These are phyloP conservation scores for Drosera capensis DNA, from an alignment of 148 eudicot species.

Conservation along the genomic window DNA sequence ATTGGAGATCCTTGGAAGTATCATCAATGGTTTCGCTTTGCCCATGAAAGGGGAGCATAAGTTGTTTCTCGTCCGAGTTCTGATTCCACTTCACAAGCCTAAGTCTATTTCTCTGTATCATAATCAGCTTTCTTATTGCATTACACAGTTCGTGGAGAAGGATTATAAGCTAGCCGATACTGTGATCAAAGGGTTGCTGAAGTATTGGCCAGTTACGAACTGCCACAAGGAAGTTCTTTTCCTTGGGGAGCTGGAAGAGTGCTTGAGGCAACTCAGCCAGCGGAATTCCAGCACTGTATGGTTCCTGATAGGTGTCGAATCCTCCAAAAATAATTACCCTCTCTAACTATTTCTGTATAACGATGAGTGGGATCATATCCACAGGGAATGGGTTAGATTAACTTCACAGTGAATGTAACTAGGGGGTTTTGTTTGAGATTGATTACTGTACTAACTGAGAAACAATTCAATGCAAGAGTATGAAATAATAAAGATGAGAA, in stretches of 20 bases:
- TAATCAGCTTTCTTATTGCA: constrained; percentile 18
- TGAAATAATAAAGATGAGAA: too few relatives aligned
- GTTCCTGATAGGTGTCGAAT: constrained; percentile 16
- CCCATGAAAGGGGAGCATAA: constrained; percentile 23
- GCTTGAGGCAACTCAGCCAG: constrained; percentile 15
- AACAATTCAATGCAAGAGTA: too few relatives aligned
- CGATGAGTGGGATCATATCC: too few relatives aligned
- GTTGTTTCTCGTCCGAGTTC: constrained; percentile 15
- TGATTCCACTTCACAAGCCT: constrained; percentile 23
- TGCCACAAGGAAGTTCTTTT: constrained; percentile 19
- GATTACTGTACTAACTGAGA: too few relatives aligned
- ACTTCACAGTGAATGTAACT: too few relatives aligned
- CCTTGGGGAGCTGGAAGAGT: constrained; percentile 19
- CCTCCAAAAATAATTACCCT: too few relatives aligned
- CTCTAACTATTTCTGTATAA: constrained; percentile 12
- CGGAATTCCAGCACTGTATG: constrained; percentile 20
- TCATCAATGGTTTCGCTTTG: constrained; percentile 17
- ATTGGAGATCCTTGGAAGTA: constrained; percentile 24
- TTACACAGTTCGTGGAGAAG: constrained; percentile 19
- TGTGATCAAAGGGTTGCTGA: constrained; percentile 19
- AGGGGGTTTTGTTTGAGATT: too few relatives aligned
- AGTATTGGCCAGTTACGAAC: constrained; percentile 21
- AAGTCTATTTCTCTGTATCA: constrained; percentile 13
- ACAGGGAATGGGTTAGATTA: too few relatives aligned
- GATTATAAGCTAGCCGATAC: constrained; percentile 21